These are phyloP conservation scores for Venturia oleaginea DNA, from an alignment of 2,329 filamentous ascomycete species.

Conservation along the genomic window DNA sequence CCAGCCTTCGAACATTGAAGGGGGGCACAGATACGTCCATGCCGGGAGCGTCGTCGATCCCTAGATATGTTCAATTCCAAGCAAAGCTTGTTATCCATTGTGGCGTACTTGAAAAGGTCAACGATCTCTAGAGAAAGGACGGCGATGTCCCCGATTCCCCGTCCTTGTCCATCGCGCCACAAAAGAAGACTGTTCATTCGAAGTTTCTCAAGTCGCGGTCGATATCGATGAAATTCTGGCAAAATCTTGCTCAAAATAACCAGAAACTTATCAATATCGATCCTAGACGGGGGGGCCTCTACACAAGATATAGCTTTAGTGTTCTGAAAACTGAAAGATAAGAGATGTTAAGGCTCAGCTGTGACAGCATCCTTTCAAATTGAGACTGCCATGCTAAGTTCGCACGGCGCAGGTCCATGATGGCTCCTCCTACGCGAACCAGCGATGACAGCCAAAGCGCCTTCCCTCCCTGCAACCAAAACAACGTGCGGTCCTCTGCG, in stretches of 20 bases:
- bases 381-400: not conserved
- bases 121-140: not conserved
- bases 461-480: not conserved
- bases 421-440: not conserved
- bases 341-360: not conserved
- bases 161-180: not conserved
- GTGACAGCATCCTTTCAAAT: not conserved
- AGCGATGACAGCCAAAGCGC: not conserved
- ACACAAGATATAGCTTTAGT: not conserved
- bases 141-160: not conserved
- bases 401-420: not conserved
- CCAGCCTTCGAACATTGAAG: not conserved
- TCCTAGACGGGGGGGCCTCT: not conserved
- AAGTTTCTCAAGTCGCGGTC: not conserved
- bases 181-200: not conserved
- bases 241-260: not conserved
- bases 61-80: not conserved
- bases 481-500: not conserved
- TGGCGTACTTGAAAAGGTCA: not conserved
- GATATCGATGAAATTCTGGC: not conserved
- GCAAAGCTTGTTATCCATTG: not conserved
- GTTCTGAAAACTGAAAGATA: not conserved
- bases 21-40: not conserved
- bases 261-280: not conserved
- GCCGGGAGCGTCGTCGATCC: not conserved